Evolutionary conservation across 2,329 filamentous ascomycete genomes (phyloP).

Genomic region (Aspergillus proliferans): DNA sequence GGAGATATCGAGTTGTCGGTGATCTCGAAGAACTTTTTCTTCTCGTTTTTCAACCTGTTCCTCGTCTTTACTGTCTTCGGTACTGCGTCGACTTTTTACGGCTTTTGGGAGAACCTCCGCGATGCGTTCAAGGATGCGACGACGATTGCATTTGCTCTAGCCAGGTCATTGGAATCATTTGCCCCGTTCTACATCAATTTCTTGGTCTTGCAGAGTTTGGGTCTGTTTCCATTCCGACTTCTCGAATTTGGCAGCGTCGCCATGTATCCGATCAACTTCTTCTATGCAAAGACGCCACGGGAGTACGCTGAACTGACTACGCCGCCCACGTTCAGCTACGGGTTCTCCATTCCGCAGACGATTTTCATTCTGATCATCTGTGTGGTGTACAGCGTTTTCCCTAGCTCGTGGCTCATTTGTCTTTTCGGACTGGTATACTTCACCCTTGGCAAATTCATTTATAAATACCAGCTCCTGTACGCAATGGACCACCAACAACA

Average conservation of each 20-base stretch:
- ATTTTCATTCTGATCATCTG: conserved; percentile 93
- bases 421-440: conserved; percentile 66
- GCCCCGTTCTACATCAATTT: conserved; percentile 88
- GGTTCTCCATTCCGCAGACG: conserved; percentile 89
- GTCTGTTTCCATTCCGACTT: conserved; percentile 84
- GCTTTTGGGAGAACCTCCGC: conserved; percentile 57
- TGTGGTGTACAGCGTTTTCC: conserved; percentile 85
- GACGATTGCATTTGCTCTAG: conserved; percentile 68
- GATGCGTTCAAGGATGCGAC: conserved; percentile 73
- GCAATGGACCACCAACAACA: conserved; percentile 83
- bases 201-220: conserved; percentile 88
- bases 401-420: conserved; percentile 71
- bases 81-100: conserved; percentile 68
- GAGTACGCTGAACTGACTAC: conserved; percentile 77
- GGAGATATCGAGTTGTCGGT: conserved; percentile 90
- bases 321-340: conserved; percentile 87
- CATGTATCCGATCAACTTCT: conserved; percentile 72
- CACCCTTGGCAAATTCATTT: conserved; percentile 39
- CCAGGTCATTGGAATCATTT: conserved; percentile 65
- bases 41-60: conserved; percentile 98
- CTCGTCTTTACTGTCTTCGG: conserved; percentile 86
- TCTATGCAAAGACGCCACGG: conserved; percentile 78
- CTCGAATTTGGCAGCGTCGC: conserved; percentile 82
- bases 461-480: conserved; percentile 81
- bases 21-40: conserved; percentile 99